These are phyloP conservation scores for Melaleuca quinquenervia DNA, from an alignment of 345 rosid genomes.

Conservation along the genomic window DNA sequence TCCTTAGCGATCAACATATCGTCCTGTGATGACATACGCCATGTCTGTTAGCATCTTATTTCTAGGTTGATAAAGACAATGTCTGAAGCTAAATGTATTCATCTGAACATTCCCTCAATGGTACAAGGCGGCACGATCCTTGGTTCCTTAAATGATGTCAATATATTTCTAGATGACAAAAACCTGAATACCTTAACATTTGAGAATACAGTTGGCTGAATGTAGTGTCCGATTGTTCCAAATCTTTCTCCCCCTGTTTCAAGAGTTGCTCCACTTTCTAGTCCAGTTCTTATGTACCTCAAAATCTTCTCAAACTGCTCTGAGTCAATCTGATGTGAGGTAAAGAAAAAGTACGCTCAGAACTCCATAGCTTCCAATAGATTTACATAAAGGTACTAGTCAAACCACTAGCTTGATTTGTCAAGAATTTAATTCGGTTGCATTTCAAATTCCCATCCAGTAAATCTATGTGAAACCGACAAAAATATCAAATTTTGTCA, in stretches of 20 bases:
- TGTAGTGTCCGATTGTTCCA: constrained; percentile 68
- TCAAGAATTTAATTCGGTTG: background rate
- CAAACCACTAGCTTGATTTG: background rate
- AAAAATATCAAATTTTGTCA: background rate
- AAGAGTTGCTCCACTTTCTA: constrained; percentile 81
- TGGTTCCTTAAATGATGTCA: background rate
- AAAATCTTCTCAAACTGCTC: constrained; percentile 67
- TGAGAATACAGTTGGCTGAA: constrained; percentile 97
- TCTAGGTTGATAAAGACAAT: background rate
- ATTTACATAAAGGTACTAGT: background rate
- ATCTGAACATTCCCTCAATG: background rate
- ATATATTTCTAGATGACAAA: background rate
- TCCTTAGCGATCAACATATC: constrained; percentile 86
- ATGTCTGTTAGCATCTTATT: background rate
- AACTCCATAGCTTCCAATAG: background rate
- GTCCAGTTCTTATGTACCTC: constrained; percentile 53
- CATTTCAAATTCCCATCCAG: background rate
- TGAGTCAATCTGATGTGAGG: constrained; percentile 44
- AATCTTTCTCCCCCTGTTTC: constrained; percentile 74
- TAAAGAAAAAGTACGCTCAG: background rate
- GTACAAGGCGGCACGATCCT: background rate
- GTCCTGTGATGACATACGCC: constrained; percentile 29
- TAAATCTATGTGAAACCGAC: background rate
- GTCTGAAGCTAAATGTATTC: background rate
- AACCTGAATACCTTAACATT: constrained; percentile 46